Evolutionary conservation across 2,329 filamentous ascomycete genomes (phyloP).

Genomic region (Fusarium mangiferae): DNA sequence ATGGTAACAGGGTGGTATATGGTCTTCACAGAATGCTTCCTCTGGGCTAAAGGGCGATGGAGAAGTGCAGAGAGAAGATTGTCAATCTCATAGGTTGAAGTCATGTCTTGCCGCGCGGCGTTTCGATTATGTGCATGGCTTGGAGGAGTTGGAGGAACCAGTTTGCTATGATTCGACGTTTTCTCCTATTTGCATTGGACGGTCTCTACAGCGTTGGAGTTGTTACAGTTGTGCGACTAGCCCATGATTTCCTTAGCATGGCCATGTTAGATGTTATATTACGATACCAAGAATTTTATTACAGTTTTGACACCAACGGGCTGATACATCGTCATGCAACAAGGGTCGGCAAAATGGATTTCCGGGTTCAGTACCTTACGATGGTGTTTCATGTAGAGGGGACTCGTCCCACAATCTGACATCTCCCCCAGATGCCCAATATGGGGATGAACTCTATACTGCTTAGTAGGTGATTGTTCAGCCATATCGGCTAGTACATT

Average conservation of each 20-base stretch:
- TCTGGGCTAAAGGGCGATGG: slow-evolving; percentile 52
- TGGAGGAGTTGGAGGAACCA: slow-evolving; percentile 8
- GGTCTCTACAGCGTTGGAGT: slow-evolving; percentile 23
- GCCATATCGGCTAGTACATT: slow-evolving; percentile 21
- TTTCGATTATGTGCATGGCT: slow-evolving; percentile 5
- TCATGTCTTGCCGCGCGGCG: background rate
- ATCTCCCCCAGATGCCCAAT: background rate
- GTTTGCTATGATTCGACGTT: background rate
- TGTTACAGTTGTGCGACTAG: slow-evolving; percentile 7
- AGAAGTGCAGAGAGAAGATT: slow-evolving; percentile 44
- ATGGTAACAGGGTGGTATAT: slow-evolving; percentile 60
- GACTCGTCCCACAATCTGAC: slow-evolving; percentile 17
- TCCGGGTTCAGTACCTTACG: slow-evolving; percentile 23
- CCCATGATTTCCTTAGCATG: background rate
- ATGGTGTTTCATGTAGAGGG: slow-evolving; percentile 36
- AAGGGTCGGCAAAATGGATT: slow-evolving; percentile 18
- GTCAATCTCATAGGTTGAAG: slow-evolving; percentile 19
- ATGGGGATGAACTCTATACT: background rate
- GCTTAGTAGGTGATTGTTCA: slow-evolving; percentile 5
- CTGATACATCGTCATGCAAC: slow-evolving; percentile 24
- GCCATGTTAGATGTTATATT: slow-evolving; percentile 20
- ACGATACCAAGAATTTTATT: slow-evolving; percentile 37
- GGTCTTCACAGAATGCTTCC: slow-evolving; percentile 57
- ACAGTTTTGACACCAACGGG: background rate
- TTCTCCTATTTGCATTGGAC: slow-evolving; percentile 13